These are phyloP conservation scores for Gracilariopsis chorda DNA, from an alignment of 23 red algal species.

Conservation along the genomic window DNA sequence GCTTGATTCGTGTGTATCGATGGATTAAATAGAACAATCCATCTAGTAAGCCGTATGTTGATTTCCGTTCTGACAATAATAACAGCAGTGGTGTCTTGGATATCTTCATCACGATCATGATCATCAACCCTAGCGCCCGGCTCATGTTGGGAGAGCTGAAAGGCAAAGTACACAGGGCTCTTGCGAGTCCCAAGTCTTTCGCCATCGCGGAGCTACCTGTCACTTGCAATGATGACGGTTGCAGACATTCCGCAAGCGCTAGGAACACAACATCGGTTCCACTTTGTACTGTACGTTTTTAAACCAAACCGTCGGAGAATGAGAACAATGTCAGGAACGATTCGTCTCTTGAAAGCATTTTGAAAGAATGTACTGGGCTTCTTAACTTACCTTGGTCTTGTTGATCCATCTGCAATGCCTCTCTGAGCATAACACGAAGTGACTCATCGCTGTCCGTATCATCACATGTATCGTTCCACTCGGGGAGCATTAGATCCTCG, in stretches of 20 bases:
- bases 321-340: no score
- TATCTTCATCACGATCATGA: not conserved
- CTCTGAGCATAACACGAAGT: not conserved
- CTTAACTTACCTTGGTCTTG: conserved; percentile 12
- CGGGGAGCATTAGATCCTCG: not conserved
- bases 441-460: conserved; percentile 12
- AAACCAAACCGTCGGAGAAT: no score
- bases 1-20: not conserved
- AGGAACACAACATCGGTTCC: conserved; percentile 10
- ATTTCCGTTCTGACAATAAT: not conserved
- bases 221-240: not conserved
- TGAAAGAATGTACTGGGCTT: not conserved
- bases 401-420: not conserved
- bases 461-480: not conserved
- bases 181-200: not conserved
- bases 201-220: not conserved
- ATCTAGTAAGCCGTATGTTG: not conserved
- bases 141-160: conserved; percentile 16
- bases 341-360: not conserved
- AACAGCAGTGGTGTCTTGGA: not conserved
- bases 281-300: not conserved
- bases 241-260: not conserved
- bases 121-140: not conserved
- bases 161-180: not conserved
- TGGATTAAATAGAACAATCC: conserved; percentile 8